These are phyloP conservation scores for Monilinia polystroma DNA, from an alignment of 2,329 filamentous ascomycete genomes.

Conservation along the genomic window DNA sequence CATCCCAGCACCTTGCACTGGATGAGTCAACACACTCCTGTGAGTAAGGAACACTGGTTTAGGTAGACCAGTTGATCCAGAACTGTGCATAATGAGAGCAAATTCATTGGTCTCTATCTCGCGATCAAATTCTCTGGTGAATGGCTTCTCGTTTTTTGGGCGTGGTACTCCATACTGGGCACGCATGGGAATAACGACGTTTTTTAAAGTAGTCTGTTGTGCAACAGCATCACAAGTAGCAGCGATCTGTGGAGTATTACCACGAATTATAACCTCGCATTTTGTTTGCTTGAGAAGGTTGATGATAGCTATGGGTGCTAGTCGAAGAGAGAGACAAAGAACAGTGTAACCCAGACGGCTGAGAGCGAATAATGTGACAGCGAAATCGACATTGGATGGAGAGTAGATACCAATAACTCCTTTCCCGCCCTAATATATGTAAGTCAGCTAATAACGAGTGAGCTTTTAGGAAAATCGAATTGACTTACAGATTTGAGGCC, in stretches of 20 bases:
- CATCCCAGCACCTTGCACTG: slow-evolving; percentile 39
- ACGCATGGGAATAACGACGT: slow-evolving; percentile 22
- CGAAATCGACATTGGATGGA: slow-evolving; percentile 46
- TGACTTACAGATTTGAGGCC: slow-evolving; percentile 22
- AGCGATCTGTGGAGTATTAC: slow-evolving; percentile 16
- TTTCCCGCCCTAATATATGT: slow-evolving; percentile 18
- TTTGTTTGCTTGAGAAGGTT: slow-evolving; percentile 47
- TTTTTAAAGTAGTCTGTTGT: slow-evolving; percentile 19
- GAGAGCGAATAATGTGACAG: slow-evolving; percentile 53
- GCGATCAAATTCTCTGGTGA: slow-evolving; percentile 21
- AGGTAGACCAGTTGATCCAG: slow-evolving; percentile 58
- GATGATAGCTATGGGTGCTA: slow-evolving; percentile 51
- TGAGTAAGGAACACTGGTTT: slow-evolving; percentile 63
- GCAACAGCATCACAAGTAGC: slow-evolving; percentile 15
- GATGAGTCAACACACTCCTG: slow-evolving; percentile 48
- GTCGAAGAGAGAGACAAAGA: slow-evolving; percentile 54
- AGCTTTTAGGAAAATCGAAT: slow-evolving; percentile 4
- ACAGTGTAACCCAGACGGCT: slow-evolving; percentile 53
- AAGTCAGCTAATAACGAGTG: not conserved
- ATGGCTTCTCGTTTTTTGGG: slow-evolving; percentile 14
- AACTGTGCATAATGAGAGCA: slow-evolving; percentile 33
- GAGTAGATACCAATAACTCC: slow-evolving; percentile 34
- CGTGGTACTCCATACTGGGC: slow-evolving; percentile 21
- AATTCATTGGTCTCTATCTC: slow-evolving; percentile 23
- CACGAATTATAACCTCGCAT: slow-evolving; percentile 27